Base-by-base conservation (phyloP, 345 rosid genomes). In the Eucalyptus decipiens region DNA sequence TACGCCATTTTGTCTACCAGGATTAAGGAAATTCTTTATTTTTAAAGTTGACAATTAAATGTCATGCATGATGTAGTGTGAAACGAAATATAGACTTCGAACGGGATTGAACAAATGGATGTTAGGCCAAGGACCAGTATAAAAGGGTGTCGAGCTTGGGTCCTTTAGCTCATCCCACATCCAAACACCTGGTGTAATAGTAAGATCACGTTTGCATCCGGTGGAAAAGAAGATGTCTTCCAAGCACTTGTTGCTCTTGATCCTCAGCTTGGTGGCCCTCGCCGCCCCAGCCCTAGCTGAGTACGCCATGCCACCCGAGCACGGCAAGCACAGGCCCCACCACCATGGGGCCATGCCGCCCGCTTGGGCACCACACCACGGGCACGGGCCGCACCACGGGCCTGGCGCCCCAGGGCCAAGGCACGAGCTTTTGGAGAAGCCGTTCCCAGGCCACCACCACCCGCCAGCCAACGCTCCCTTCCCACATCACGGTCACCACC, bases 221-320 rank as follows among this genome's bases (percentile, higher is more conserved):
- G 45, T 72, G 45, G 28, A 72, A 42, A 37, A 34, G 42, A 72
- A 37, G 43, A 92, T 90, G 94, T 86, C 89, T 60, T 69, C 67
- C 24, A n/a, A 69, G 32, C 28, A 54, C 89, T 88, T 90, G 85
- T 80, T 90, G 51, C 21, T 87, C 10, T 51, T 91, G 88, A 47
- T 93, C 58, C 51, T 91, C 12, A 91, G 89, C 28, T 89, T 88
- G 28, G 90, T 87, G 87, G 91, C 80, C 86, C 47, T 88, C 45
- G 26, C 91, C 40, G 48, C 88, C 51, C 30, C 83, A 15, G 81
- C 45, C 45, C 45, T 72, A 19, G 88, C 80, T 0, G 88, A 87
- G 24, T 18, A 34, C 0, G 18, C 80, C 42, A 50, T 21, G 37
- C 34, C 49, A 1, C 81, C 88, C 4, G 26, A 49, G 45, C 88